Conservation (phyloP, 75 land plant species). For the Cupressus sempervirens region DNA sequence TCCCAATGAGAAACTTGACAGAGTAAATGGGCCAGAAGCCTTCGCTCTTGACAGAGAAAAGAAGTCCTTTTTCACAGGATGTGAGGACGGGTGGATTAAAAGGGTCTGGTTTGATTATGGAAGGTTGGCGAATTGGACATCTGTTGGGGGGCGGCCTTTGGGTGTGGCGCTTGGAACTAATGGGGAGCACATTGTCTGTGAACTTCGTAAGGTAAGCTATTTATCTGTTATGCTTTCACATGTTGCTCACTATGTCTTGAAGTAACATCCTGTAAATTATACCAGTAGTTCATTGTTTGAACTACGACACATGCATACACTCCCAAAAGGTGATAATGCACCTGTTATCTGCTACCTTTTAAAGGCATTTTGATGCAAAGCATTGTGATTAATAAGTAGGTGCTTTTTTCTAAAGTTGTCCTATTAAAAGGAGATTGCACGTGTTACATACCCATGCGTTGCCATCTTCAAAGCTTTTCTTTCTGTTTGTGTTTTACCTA, state of each 20-base stretch:
- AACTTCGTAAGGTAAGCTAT: constrained; percentile 27
- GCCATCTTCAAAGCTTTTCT: too few relatives aligned
- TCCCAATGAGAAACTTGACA: constrained; percentile 2
- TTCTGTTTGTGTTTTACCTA: too few relatives aligned
- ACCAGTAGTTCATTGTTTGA: too few relatives aligned
- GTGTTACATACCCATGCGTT: too few relatives aligned
- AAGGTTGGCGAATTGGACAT: constrained; percentile 44
- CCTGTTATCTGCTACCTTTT: neutral
- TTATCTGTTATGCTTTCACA: too few relatives aligned
- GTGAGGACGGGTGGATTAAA: constrained; percentile 76
- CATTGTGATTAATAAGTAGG: too few relatives aligned
- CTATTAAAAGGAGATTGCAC: too few relatives aligned
- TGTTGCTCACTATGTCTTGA: too few relatives aligned
- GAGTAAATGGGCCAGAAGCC: constrained; percentile 60
- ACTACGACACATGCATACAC: too few relatives aligned
- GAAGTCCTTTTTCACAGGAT: constrained; percentile 46
- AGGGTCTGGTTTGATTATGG: constrained; percentile 18
- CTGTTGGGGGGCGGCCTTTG: constrained; percentile 65
- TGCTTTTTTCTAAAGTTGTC: too few relatives aligned
- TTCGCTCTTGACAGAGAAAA: constrained; percentile 45
- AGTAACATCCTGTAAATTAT: too few relatives aligned
- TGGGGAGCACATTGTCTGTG: constrained; percentile 48
- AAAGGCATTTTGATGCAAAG: neutral
- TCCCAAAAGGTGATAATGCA: neutral
- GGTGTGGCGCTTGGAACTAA: constrained; percentile 49